Evolutionary conservation across 257 asterid genomes (phyloP), one percentile per base, ranked within the genome.

Genomic region (Gentiana macrophylla): DNA sequence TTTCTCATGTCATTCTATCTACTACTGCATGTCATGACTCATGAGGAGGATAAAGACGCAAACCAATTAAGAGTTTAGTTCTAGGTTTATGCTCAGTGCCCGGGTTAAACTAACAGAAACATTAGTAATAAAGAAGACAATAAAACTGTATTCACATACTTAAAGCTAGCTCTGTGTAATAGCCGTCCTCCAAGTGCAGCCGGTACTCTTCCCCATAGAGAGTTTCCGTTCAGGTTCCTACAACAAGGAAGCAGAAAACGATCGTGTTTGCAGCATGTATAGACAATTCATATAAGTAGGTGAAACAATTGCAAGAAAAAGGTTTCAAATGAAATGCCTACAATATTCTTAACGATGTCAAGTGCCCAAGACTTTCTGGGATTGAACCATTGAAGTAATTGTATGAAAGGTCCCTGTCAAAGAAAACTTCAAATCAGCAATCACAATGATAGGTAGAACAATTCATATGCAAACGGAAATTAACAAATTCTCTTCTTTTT

Each of bases 191-290:
- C 99, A 36, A 92, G 79, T 47, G 91, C 88, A 60, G 84, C 78
- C 3, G 99, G 95, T 70, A 88, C 94, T 77, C 74, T 77, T 77
- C 99, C 97, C 41, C 81, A 68, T 33, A 92, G 78, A 50, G 95
- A 92, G 74, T 92, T 92, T 32, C 94, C 79, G 12, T 92, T 92
- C 43, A 92, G 94, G 72, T 89, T 82, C 79, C 97, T 92, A 79
- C 50, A 60, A 32, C 49, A 49, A 51, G 72, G 10, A 41, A 41
- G 9, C 46, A 41, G 46, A 41, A 41, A 41, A 41, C 6, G 11
- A 41, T 41, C 45, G 8, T 38, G 45, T 8, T 38, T 38, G 45
- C 45, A 41, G 46, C 4, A 41, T 41, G 6, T 41, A 3, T 41
- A 41, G 46, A 41, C 1, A 32, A 41, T 12, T 3, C 6, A 7